These are phyloP conservation scores for Lasiodiplodia hormozganensis DNA, from an alignment of 2,329 filamentous ascomycete genomes.

Conservation along the genomic window DNA sequence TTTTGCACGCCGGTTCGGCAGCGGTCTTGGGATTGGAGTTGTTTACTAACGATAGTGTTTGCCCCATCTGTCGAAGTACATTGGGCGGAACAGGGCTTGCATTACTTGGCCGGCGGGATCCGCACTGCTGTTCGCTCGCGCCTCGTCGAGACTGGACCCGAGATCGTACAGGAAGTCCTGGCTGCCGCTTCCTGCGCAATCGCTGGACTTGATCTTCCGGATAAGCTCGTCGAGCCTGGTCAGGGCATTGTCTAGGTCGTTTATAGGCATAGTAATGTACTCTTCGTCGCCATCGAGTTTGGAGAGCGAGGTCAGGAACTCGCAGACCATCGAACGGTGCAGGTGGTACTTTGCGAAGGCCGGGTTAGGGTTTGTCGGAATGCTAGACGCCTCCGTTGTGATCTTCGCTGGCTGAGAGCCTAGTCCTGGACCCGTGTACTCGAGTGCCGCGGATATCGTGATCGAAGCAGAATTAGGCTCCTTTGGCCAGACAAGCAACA, in stretches of 20 bases:
- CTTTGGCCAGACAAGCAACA: slow-evolving; percentile 51
- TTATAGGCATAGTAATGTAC: slow-evolving; percentile 12
- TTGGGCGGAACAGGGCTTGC: slow-evolving; percentile 52
- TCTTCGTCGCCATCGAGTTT: slow-evolving; percentile 42
- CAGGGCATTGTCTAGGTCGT: slow-evolving; percentile 43
- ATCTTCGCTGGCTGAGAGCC: not conserved
- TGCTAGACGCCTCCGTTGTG: not conserved
- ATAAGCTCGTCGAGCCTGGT: slow-evolving; percentile 24
- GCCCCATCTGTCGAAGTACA: slow-evolving; percentile 61
- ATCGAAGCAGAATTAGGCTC: not conserved
- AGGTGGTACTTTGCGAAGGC: slow-evolving; percentile 53
- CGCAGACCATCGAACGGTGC: slow-evolving; percentile 59
- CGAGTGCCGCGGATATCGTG: slow-evolving; percentile 14
- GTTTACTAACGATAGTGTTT: slow-evolving; percentile 54
- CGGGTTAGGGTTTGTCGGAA: not conserved
- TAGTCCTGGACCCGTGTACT: slow-evolving; percentile 18
- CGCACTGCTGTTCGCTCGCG: slow-evolving; percentile 23
- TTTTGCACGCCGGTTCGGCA: no score
- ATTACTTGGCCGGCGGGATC: slow-evolving; percentile 58
- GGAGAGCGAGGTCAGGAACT: slow-evolving; percentile 57
- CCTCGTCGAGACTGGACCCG: slow-evolving; percentile 35
- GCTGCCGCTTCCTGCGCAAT: slow-evolving; percentile 51
- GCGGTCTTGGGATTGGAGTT: not conserved
- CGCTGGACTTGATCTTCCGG: slow-evolving; percentile 31
- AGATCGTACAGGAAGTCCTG: slow-evolving; percentile 60